These are phyloP conservation scores for Beauveria sp. DNA, from an alignment of 2,329 filamentous ascomycete genomes.

Conservation along the genomic window DNA sequence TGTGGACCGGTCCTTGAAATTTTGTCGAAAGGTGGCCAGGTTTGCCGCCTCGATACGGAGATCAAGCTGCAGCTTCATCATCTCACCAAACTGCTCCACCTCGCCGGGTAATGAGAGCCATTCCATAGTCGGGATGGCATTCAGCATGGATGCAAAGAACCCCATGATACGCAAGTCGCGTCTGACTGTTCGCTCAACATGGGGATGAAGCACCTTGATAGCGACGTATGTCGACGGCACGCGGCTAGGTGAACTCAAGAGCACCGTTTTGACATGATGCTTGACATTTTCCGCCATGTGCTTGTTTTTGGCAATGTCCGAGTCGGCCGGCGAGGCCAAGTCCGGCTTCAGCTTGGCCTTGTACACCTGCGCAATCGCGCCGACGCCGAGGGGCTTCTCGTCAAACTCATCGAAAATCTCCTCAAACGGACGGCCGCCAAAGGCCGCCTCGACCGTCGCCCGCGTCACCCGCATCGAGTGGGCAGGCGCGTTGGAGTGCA, in stretches of 20 bases:
- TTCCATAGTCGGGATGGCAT: slow-evolving; percentile 86
- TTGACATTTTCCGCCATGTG: slow-evolving; percentile 62
- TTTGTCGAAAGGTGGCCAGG: slow-evolving; percentile 75
- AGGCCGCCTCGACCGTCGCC: slow-evolving; percentile 71
- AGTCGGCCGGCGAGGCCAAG: slow-evolving; percentile 56
- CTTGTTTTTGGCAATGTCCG: slow-evolving; percentile 34
- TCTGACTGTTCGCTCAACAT: slow-evolving; percentile 82
- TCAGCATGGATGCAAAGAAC: slow-evolving; percentile 79
- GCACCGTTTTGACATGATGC: slow-evolving; percentile 74
- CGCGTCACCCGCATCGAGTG: slow-evolving; percentile 79
- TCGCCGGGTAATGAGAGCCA: slow-evolving; percentile 96
- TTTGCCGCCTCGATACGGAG: slow-evolving; percentile 92
- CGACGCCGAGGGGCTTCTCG: slow-evolving; percentile 80
- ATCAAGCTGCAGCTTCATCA: slow-evolving; percentile 98
- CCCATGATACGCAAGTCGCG: slow-evolving; percentile 90
- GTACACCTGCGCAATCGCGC: slow-evolving; percentile 96
- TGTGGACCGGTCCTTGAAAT: slow-evolving; percentile 82
- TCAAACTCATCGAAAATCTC: slow-evolving; percentile 97
- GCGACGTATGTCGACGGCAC: slow-evolving; percentile 91
- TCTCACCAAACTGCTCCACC: slow-evolving; percentile 87
- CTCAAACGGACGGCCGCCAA: slow-evolving; percentile 70
- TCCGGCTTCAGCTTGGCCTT: slow-evolving; percentile 83
- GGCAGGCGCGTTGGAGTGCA: slow-evolving; percentile 90
- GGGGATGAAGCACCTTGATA: slow-evolving; percentile 89
- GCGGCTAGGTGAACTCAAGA: slow-evolving; percentile 78